A percentile compares a stretch with the other conserved stretches of the same genome.
Conservation (phyloP, 495 filamentous ascomycete genomes). For the Aspergillus ellipticus region DNA sequence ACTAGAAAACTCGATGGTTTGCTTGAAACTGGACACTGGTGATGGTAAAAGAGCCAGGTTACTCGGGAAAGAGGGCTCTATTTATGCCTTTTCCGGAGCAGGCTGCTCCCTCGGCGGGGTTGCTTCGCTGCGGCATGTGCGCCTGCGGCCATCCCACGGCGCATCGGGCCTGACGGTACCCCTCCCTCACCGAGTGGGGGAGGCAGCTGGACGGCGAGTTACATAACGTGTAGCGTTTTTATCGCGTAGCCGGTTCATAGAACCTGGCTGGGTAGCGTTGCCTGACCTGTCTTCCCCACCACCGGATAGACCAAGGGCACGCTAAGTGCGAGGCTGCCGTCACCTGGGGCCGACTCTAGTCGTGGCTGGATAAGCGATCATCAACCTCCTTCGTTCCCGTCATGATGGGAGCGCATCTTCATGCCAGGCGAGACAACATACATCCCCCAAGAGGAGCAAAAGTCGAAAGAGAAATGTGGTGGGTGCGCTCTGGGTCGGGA, state of each 20-base stretch:
- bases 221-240: background rate
- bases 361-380: background rate
- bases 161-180: background rate
- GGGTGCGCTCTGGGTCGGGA: background rate
- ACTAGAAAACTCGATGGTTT: background rate
- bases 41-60: background rate
- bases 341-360: background rate
- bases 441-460: background rate
- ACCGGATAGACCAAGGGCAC: background rate
- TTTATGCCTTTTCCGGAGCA: slow-evolving; percentile 2
- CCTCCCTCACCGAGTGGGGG: background rate
- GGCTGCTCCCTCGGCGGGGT: background rate
- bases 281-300: slow-evolving; percentile 1
- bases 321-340: background rate
- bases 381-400: background rate
- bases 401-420: background rate
- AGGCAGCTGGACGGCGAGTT: background rate
- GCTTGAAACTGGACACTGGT: background rate
- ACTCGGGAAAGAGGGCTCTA: background rate
- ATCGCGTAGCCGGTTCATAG: background rate
- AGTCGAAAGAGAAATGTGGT: background rate
- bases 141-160: background rate
- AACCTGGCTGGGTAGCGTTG: background rate
- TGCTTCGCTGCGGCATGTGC: background rate
- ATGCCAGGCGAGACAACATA: background rate